A percentile compares a stretch with the other conserved stretches of the same genome.
These are phyloP conservation scores for Trametes hirsuta DNA, from an alignment of 1,284 basidiomycete species.

Conservation along the genomic window DNA sequence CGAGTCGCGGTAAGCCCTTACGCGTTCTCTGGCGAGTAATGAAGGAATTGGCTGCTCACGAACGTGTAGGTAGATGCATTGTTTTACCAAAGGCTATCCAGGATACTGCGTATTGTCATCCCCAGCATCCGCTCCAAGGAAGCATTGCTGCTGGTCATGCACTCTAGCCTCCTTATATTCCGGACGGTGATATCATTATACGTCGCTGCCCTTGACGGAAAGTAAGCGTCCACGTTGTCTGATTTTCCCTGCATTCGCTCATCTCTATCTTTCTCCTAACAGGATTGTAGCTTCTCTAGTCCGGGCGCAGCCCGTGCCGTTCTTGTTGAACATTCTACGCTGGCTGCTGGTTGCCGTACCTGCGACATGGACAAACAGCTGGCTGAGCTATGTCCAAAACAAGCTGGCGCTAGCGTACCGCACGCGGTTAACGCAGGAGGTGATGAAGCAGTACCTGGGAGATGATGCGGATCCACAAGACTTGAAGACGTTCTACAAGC, in stretches of 20 bases:
- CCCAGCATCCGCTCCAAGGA: constrained; percentile 87
- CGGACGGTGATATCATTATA: constrained; percentile 94
- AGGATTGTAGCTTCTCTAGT: constrained; percentile 96
- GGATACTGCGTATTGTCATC: constrained; percentile 87
- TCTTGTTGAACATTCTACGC: constrained; percentile 83
- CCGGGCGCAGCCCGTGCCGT: constrained; percentile 80
- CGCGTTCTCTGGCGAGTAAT: not conserved
- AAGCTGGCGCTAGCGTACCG: constrained; percentile 94
- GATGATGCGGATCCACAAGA: constrained; percentile 63
- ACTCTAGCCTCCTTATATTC: constrained; percentile 87
- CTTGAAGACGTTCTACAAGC: constrained; percentile 89
- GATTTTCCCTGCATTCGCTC: not conserved
- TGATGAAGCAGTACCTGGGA: constrained; percentile 86
- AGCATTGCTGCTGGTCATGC: constrained; percentile 83
- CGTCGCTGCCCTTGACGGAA: constrained; percentile 92
- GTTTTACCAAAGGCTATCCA: constrained; percentile 83
- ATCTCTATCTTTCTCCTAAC: not conserved
- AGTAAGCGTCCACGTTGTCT: constrained; percentile 52
- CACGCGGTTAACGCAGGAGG: constrained; percentile 83
- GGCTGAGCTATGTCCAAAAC: constrained; percentile 93
- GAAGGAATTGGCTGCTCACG: not conserved
- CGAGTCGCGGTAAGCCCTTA: constrained; percentile 64
- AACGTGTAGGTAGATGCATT: constrained; percentile 78
- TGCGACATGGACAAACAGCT: constrained; percentile 96
- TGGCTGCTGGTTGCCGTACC: constrained; percentile 96